phyloP scores from a whole-genome alignment of 495 filamentous ascomycete genomes.

The Penicillium chermesinum region DNA sequence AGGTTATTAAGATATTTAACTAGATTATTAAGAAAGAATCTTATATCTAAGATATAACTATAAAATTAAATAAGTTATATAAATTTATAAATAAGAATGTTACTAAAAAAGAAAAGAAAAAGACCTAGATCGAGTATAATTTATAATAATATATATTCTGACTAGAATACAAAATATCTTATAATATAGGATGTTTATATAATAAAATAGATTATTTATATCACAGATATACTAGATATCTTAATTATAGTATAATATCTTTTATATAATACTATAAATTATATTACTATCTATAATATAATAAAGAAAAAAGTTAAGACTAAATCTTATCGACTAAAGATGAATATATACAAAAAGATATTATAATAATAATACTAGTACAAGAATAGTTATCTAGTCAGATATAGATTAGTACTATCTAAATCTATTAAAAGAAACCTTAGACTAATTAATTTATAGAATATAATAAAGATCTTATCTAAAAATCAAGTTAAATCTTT shows the following conservation, averaged over 20 bases:
- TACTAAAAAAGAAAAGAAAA: neutral
- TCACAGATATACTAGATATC: neutral
- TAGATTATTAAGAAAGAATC: no score
- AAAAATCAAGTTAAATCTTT: neutral
- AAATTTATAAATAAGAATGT: neutral
- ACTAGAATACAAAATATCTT: no score
- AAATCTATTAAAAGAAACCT: neutral
- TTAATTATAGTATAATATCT: neutral
- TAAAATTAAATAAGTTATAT: neutral
- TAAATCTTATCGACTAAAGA: neutral
- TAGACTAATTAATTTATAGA: neutral
- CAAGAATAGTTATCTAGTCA: neutral
- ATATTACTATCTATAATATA: neutral
- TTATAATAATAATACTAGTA: neutral
- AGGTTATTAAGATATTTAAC: neutral
- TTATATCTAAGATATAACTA: neutral
- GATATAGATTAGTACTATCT: neutral
- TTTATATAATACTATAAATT: neutral
- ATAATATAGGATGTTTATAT: neutral
- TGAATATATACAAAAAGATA: neutral
- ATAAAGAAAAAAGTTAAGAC: neutral
- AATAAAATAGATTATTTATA: neutral
- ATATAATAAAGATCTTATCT: neutral
- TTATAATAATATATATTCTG: neutral
- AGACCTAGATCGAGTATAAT: neutral